Conservation (phyloP, 2,329 filamentous ascomycete genomes). For the Beauveria asiatica region DNA sequence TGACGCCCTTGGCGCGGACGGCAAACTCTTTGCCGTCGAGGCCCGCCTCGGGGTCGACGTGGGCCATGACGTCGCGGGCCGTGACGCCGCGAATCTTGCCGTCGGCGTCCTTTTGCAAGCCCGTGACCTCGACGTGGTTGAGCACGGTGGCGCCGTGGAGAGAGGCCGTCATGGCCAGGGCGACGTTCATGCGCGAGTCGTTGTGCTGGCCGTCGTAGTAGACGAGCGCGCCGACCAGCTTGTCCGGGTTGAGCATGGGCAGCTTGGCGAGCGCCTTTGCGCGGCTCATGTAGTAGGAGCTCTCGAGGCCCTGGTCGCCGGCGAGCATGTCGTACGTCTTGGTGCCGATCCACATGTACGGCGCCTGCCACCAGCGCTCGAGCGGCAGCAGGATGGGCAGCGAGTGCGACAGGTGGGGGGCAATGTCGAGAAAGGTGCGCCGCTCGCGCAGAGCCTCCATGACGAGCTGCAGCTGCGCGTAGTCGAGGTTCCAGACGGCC, state of each 20-base stretch:
- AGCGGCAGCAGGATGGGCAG: slow-evolving; percentile 78
- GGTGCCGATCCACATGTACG: slow-evolving; percentile 61
- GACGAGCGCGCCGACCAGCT: slow-evolving; percentile 67
- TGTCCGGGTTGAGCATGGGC: slow-evolving; percentile 67
- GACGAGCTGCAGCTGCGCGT: slow-evolving; percentile 72
- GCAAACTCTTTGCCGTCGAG: slow-evolving; percentile 44
- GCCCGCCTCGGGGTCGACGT: slow-evolving; percentile 48
- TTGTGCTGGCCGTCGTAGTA: slow-evolving; percentile 87
- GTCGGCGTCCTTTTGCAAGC: slow-evolving; percentile 59
- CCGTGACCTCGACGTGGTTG: slow-evolving; percentile 73
- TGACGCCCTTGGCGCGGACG: slow-evolving; percentile 70
- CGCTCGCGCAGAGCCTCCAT: slow-evolving; percentile 75
- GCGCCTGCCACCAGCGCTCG: slow-evolving; percentile 76
- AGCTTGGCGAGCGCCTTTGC: slow-evolving; percentile 70
- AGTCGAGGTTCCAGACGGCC: slow-evolving; percentile 77
- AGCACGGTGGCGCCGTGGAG: slow-evolving; percentile 73
- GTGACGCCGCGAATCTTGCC: slow-evolving; percentile 62
- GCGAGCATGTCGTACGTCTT: slow-evolving; percentile 78
- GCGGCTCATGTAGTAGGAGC: slow-evolving; percentile 72
- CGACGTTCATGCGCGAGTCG: slow-evolving; percentile 81
- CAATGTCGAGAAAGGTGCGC: slow-evolving; percentile 75
- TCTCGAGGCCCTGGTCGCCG: slow-evolving; percentile 74
- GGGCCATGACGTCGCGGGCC: slow-evolving; percentile 48
- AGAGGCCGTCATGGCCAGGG: slow-evolving; percentile 69
- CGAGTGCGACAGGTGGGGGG: slow-evolving; percentile 72